A percentile compares a stretch with the other conserved stretches of the same genome.
These are phyloP conservation scores for Jacaranda copaia DNA, from an alignment of 257 asterid species.

Conservation along the genomic window DNA sequence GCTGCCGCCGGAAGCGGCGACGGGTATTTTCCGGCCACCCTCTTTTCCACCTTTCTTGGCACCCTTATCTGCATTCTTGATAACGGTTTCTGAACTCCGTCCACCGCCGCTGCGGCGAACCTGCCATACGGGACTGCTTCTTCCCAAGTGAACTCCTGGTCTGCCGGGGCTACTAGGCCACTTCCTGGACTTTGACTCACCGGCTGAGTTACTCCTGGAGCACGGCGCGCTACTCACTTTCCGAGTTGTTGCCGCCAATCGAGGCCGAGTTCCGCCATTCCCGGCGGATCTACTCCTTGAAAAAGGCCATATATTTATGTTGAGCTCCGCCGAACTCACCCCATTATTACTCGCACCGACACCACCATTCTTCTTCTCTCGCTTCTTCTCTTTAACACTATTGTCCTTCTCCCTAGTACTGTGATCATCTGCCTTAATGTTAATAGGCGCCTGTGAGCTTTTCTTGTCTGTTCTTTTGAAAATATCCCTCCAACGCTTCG, in stretches of 20 bases:
- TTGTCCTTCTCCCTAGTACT: constrained; percentile 32
- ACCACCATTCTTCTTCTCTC: constrained; percentile 52
- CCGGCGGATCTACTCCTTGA: constrained; percentile 97
- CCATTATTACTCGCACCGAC: constrained; percentile 29
- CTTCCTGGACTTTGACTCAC: constrained; percentile 86
- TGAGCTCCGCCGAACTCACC: constrained; percentile 66
- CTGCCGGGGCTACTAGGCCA: constrained; percentile 82
- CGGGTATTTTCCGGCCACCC: constrained; percentile 53
- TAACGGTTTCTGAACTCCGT: constrained; percentile 41
- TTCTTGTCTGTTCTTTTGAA: constrained; percentile 58
- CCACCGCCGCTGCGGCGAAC: constrained; percentile 59
- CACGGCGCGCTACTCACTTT: constrained; percentile 97
- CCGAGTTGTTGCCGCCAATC: constrained; percentile 57
- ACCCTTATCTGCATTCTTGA: constrained; percentile 44
- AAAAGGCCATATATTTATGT: constrained; percentile 93
- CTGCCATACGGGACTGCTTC: constrained; percentile 90
- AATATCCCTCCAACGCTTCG: constrained; percentile 88
- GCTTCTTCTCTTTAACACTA: constrained; percentile 49
- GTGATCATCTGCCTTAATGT: constrained; percentile 17
- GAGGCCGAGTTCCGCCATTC: constrained; percentile 69
- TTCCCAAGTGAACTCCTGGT: constrained; percentile 77
- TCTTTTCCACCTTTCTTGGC: constrained; percentile 45
- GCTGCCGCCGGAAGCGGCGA: constrained; percentile 32
- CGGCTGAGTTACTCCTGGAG: constrained; percentile 90
- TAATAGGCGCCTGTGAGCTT: background rate